phyloP scores from a whole-genome alignment of 2,329 filamentous ascomycete genomes.

The Bipolaris victoriae region DNA sequence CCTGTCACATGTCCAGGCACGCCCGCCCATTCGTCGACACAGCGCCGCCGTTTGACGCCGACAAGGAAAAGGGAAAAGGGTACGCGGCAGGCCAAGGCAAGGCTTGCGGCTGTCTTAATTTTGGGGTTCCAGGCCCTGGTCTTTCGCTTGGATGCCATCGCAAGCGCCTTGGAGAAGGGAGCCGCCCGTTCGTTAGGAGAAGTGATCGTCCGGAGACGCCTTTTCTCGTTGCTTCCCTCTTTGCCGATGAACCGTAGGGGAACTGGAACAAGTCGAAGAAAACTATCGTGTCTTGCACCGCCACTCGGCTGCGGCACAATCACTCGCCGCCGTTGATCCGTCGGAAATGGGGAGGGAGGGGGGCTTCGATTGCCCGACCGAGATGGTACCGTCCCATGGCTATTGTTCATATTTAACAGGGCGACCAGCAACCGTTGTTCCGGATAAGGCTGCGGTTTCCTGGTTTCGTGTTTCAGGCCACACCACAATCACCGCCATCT shows the following conservation, averaged over 20 bases:
- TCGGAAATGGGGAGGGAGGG: not conserved
- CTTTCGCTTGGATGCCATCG: not conserved
- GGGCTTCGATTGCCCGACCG: not conserved
- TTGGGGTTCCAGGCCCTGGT: slow-evolving; percentile 11
- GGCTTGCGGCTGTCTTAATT: not conserved
- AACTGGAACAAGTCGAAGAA: too few relatives aligned
- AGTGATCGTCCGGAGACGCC: slow-evolving; percentile 10
- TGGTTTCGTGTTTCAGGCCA: slow-evolving; percentile 9
- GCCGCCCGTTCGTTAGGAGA: slow-evolving; percentile 5
- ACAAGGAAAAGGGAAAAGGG: not conserved
- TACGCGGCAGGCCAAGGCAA: slow-evolving; percentile 12
- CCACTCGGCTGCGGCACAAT: not conserved
- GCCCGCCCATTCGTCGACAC: slow-evolving; percentile 11
- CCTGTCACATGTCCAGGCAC: slow-evolving; percentile 5
- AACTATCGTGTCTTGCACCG: not conserved
- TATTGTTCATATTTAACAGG: too few relatives aligned
- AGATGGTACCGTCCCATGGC: not conserved
- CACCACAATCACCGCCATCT: slow-evolving; percentile 10
- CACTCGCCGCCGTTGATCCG: not conserved
- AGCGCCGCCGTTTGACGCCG: slow-evolving; percentile 21
- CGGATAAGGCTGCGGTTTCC: slow-evolving; percentile 11
- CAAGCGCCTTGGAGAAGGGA: not conserved
- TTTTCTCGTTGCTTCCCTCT: not conserved
- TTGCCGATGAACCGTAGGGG: slow-evolving; percentile 5
- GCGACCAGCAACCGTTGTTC: not conserved